phyloP scores from a whole-genome alignment of 306 rosid genomes.

The Prunus davidiana region DNA sequence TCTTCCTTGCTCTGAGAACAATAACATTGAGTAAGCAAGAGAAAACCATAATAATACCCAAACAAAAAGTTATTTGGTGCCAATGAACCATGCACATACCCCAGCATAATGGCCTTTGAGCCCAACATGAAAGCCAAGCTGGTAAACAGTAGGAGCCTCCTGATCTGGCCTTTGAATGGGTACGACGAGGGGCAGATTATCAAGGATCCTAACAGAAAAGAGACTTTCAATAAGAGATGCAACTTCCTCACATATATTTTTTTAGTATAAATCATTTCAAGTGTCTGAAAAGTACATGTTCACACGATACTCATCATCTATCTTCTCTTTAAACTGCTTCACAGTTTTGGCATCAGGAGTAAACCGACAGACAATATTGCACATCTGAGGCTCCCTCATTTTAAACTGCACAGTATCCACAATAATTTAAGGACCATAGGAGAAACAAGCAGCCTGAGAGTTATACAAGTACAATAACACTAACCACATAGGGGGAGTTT shows the following conservation, averaged over 20 bases:
- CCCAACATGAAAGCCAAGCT: conserved; percentile 86
- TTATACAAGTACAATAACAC: conserved; percentile 26
- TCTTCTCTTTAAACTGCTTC: conserved; percentile 90
- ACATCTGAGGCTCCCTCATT: conserved; percentile 93
- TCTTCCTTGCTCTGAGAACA: conserved; percentile 79
- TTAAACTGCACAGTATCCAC: conserved; percentile 60
- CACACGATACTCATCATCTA: conserved; percentile 90
- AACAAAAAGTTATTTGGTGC: conserved; percentile 6
- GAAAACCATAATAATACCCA: conserved; percentile 15
- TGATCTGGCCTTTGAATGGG: conserved; percentile 67
- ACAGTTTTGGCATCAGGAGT: conserved; percentile 73
- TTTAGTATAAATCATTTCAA: background rate
- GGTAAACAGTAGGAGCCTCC: conserved; percentile 74
- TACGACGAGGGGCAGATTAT: conserved; percentile 89
- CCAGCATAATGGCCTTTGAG: conserved; percentile 77
- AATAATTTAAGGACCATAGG: conserved; percentile 17
- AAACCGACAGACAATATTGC: conserved; percentile 56
- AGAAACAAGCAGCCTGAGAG: conserved; percentile 10
- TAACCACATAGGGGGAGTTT: conserved; percentile 81
- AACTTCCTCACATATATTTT: background rate
- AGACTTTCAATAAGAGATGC: conserved; percentile 18
- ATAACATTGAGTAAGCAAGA: conserved; percentile 24
- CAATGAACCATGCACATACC: conserved; percentile 43
- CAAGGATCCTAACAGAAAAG: conserved; percentile 74
- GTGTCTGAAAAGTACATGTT: conserved; percentile 59